A percentile compares a stretch with the other conserved stretches of the same genome.
Conservation (phyloP, 352 stramenopile species). For the Bremia lactucae region DNA sequence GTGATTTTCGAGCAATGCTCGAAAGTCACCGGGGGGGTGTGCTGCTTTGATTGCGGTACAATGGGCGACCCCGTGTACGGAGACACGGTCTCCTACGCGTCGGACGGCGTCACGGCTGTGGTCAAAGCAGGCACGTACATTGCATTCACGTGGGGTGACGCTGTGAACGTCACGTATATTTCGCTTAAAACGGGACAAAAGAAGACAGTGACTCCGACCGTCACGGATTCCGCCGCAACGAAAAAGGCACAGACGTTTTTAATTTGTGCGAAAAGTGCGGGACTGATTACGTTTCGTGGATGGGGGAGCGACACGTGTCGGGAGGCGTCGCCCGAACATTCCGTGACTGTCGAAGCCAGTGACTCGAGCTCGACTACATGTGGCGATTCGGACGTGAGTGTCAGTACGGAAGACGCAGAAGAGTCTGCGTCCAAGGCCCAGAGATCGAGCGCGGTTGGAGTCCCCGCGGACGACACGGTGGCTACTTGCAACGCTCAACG, state of each 20-base stretch:
- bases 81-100: conserved; percentile 23
- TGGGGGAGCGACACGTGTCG: conserved; percentile 47
- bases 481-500: conserved; percentile 43
- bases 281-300: too few relatives aligned
- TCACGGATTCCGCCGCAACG: conserved; percentile 25
- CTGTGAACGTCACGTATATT: conserved; percentile 54
- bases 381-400: conserved; percentile 1
- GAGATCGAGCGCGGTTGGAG: too few relatives aligned
- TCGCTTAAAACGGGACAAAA: conserved; percentile 48
- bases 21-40: conserved; percentile 37
- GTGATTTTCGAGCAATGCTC: conserved; percentile 45
- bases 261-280: conserved; percentile 43
- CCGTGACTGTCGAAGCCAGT: conserved; percentile 27
- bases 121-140: conserved; percentile 42
- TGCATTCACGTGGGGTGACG: conserved; percentile 34
- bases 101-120: conserved; percentile 42
- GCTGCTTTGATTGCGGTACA: conserved; percentile 58
- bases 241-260: conserved; percentile 34
- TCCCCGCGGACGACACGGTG: conserved; percentile 17
- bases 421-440: too few relatives aligned
- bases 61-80: conserved; percentile 26
- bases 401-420: conserved; percentile 1
- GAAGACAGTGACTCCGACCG: conserved; percentile 41
- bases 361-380: conserved; percentile 19
- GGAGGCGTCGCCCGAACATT: conserved; percentile 37